A percentile compares a stretch with the other conserved stretches of the same genome.
phyloP scores from a whole-genome alignment of 805 yeast species.

The Cyberlindnera amylophila region DNA sequence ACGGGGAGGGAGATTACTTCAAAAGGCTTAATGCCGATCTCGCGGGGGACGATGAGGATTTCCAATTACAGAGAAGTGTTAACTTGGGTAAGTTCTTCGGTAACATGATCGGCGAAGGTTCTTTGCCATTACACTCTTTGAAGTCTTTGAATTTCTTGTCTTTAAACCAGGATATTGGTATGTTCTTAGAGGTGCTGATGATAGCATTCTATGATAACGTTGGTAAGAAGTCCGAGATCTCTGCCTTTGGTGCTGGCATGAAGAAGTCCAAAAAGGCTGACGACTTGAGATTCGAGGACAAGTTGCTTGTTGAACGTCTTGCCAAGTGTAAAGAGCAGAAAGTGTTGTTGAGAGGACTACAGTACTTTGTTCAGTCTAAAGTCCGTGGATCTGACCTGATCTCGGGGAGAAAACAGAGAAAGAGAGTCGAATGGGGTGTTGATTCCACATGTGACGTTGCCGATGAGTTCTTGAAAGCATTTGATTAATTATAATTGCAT shows the following conservation, averaged over 20 bases:
- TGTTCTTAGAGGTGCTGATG: conserved; percentile 72
- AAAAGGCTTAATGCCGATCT: conserved; percentile 28
- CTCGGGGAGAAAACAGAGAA: conserved; percentile 49
- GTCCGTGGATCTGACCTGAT: conserved; percentile 45
- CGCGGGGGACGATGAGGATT: conserved; percentile 47
- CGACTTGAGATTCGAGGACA: conserved; percentile 41
- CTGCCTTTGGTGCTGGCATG: conserved; percentile 26
- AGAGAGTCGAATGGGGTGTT: conserved; percentile 66
- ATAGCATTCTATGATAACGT: conserved; percentile 62
- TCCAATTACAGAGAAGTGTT: conserved; percentile 53
- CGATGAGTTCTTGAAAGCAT: conserved; percentile 36
- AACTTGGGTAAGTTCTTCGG: conserved; percentile 85
- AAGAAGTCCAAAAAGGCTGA: conserved; percentile 34
- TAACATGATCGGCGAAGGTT: conserved; percentile 64
- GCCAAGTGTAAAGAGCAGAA: conserved; percentile 56
- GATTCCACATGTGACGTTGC: conserved; percentile 51
- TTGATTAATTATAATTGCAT: no score
- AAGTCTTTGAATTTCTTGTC: conserved; percentile 71
- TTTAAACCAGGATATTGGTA: conserved; percentile 51
- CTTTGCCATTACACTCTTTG: conserved; percentile 68
- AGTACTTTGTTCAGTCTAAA: conserved; percentile 50
- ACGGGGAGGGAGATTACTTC: conserved; percentile 27
- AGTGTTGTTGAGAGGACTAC: conserved; percentile 60
- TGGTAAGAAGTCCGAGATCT: conserved; percentile 56
- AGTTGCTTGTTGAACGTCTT: conserved; percentile 43